phyloP scores from a whole-genome alignment of 345 rosid species.

The Salix viminalis region DNA sequence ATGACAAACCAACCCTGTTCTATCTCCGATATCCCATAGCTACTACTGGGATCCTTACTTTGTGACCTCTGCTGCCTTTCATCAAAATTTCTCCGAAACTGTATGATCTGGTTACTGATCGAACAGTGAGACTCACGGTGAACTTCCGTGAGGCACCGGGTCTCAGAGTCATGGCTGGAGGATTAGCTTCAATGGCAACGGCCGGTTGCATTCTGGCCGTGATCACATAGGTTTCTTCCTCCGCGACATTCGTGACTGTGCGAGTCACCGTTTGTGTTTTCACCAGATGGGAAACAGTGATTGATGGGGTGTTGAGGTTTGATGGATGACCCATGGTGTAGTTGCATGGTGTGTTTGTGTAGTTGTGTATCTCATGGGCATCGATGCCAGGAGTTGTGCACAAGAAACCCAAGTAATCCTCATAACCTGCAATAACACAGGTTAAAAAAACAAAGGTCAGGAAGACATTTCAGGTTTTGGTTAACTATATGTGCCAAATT shows the following conservation, averaged over 20 bases:
- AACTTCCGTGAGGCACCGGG: slow-evolving; percentile 63
- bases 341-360: slow-evolving; percentile 73
- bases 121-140: slow-evolving; percentile 55
- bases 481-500: not conserved
- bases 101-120: slow-evolving; percentile 64
- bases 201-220: slow-evolving; percentile 78
- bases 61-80: slow-evolving; percentile 97
- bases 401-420: slow-evolving; percentile 86
- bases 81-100: slow-evolving; percentile 75
- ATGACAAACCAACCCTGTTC: slow-evolving; percentile 10
- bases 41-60: slow-evolving; percentile 78
- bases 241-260: slow-evolving; percentile 75
- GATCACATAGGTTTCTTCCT: slow-evolving; percentile 82
- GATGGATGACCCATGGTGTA: slow-evolving; percentile 68
- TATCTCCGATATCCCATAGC: slow-evolving; percentile 73
- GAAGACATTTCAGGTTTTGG: not conserved
- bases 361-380: slow-evolving; percentile 66
- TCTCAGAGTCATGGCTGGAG: slow-evolving; percentile 82
- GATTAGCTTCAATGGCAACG: slow-evolving; percentile 69
- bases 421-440: slow-evolving; percentile 49
- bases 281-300: slow-evolving; percentile 74
- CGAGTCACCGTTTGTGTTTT: slow-evolving; percentile 61
- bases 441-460: not conserved
- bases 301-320: slow-evolving; percentile 87
- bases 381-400: slow-evolving; percentile 92